These are phyloP conservation scores for Lentinula raphanica DNA, from an alignment of 768 basidiomycete species.

Conservation along the genomic window DNA sequence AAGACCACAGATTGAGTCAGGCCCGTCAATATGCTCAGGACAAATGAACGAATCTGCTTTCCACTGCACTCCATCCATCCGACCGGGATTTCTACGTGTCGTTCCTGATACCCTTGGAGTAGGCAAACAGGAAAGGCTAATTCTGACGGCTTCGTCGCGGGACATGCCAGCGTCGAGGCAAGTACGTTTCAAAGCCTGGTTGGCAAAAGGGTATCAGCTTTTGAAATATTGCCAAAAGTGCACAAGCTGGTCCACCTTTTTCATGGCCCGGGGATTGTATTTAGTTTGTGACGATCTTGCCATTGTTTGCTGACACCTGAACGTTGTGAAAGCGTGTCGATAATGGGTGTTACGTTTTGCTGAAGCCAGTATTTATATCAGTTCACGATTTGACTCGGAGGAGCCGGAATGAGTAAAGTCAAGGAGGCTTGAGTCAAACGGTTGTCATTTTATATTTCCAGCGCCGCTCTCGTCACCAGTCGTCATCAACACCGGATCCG, in stretches of 20 bases:
- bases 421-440: neutral
- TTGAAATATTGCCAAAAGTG: no score
- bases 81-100: neutral
- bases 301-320: neutral
- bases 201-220: no score
- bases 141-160: neutral
- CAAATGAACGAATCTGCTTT: constrained; percentile 1
- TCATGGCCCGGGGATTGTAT: neutral
- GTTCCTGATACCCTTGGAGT: neutral
- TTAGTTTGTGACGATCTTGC: neutral
- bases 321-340: no score
- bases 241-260: neutral
- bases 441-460: neutral
- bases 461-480: no score
- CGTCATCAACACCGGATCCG: no score
- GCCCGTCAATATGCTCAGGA: neutral
- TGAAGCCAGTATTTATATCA: neutral
- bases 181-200: neutral
- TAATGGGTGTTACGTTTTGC: no score
- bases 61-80: neutral
- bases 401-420: neutral
- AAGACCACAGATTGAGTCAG: neutral
- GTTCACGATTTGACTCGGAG: neutral
- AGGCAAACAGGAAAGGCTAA: neutral
- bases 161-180: neutral